phyloP scores from a whole-genome alignment of 441 rosid genomes.

The Bruguiera hainesii region DNA sequence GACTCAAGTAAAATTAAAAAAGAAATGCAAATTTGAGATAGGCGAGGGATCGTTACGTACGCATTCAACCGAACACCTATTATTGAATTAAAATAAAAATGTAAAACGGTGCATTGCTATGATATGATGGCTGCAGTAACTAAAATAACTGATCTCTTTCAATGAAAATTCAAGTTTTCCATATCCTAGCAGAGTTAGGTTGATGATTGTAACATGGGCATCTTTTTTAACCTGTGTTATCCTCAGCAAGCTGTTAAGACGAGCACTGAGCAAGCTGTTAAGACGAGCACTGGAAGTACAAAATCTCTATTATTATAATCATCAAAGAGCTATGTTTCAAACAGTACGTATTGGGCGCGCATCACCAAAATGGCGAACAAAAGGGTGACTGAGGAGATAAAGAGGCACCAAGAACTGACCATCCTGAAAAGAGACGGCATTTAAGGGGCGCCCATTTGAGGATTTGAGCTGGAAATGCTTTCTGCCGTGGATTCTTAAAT shows the following conservation, averaged over 20 bases:
- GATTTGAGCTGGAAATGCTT: conserved; percentile 49
- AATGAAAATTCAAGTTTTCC: too few relatives aligned
- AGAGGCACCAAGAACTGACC: conserved; percentile 38
- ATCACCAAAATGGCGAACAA: neutral
- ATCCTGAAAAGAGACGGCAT: conserved; percentile 49
- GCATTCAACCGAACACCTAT: neutral
- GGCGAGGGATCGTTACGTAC: too few relatives aligned
- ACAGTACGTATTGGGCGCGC: neutral
- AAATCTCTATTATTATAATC: neutral
- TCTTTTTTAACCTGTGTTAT: too few relatives aligned
- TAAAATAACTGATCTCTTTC: too few relatives aligned
- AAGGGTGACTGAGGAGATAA: neutral
- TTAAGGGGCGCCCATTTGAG: conserved; percentile 50
- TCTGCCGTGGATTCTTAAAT: conserved; percentile 32
- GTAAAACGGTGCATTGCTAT: too few relatives aligned
- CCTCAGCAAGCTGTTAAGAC: neutral
- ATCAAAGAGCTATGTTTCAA: neutral
- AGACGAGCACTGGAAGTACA: conserved; percentile 5
- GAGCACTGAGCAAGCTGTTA: neutral
- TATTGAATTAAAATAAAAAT: too few relatives aligned
- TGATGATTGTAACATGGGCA: too few relatives aligned
- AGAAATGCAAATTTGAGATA: neutral
- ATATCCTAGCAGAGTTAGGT: too few relatives aligned
- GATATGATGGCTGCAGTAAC: too few relatives aligned
- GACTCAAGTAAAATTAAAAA: conserved; percentile 1